Conservation (phyloP, 192 early-diverging fungal genomes). For the Diversispora eburnea region DNA sequence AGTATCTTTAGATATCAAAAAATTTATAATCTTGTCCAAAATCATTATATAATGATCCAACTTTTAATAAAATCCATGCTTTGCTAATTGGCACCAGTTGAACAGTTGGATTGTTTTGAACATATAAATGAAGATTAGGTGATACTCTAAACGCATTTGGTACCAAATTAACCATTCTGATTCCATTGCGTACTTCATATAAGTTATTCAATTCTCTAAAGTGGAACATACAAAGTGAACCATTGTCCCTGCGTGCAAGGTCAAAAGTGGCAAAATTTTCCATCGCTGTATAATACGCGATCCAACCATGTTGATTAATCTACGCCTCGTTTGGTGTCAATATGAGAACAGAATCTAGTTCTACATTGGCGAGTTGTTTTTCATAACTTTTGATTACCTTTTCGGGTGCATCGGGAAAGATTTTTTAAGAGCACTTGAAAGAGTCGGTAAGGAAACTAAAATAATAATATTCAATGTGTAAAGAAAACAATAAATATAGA, state of each 20-base stretch:
- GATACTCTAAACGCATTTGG: neutral
- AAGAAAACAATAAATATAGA: neutral
- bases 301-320: neutral
- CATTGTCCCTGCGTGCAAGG: neutral
- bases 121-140: neutral
- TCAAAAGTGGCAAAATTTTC: neutral
- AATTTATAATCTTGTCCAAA: neutral
- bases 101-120: neutral
- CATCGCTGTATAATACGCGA: neutral
- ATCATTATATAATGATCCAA: neutral
- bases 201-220: neutral
- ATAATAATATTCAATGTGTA: slow-evolving; percentile 13
- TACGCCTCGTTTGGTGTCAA: neutral
- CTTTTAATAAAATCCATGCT: slow-evolving; percentile 2
- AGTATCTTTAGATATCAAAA: neutral
- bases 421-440: neutral
- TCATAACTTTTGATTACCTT: neutral
- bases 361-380: neutral
- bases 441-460: neutral
- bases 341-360: neutral
- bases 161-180: neutral
- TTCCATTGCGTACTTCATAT: neutral
- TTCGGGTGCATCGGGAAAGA: neutral
- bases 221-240: neutral
- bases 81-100: neutral